Percentiles rank a stretch among this genome's conserved stretches.
These are phyloP conservation scores for Pichia occidentalis DNA, from an alignment of 805 yeast genomes.

Conservation along the genomic window DNA sequence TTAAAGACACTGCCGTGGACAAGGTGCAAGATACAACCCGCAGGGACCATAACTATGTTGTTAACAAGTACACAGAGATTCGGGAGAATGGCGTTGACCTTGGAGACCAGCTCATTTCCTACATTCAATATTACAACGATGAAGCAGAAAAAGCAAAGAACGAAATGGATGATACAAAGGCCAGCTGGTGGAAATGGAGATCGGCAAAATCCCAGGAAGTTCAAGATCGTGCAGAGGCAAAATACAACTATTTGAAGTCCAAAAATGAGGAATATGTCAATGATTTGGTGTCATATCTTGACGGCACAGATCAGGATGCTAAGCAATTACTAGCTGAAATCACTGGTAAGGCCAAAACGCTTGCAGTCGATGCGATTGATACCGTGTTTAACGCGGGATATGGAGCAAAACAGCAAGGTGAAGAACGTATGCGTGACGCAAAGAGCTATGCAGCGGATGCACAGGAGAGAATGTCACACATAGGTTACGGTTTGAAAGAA, in stretches of 20 bases:
- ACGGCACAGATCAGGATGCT: constrained; percentile 4
- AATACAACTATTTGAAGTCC: constrained; percentile 17
- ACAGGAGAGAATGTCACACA: background rate
- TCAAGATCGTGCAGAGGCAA: constrained; percentile 24
- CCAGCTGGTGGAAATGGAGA: constrained; percentile 27
- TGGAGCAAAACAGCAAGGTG: background rate
- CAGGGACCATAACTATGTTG: constrained; percentile 13
- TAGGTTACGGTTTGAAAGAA: background rate
- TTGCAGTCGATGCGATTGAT: background rate
- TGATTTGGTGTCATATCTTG: constrained; percentile 12
- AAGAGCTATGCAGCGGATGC: background rate
- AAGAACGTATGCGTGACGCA: background rate
- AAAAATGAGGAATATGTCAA: constrained; percentile 20
- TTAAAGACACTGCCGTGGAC: constrained; percentile 2
- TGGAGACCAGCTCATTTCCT: constrained; percentile 20
- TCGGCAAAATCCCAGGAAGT: constrained; percentile 24
- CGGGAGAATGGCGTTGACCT: constrained; percentile 17
- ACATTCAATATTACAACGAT: constrained; percentile 21
- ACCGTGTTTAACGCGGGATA: background rate
- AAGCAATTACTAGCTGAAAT: background rate
- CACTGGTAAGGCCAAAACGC: background rate
- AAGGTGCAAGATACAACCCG: constrained; percentile 7
- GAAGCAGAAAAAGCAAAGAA: constrained; percentile 22
- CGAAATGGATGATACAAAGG: constrained; percentile 21
- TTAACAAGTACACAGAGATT: constrained; percentile 33